phyloP scores from a whole-genome alignment of 345 rosid species.

The Hibiscus tridactylites region DNA sequence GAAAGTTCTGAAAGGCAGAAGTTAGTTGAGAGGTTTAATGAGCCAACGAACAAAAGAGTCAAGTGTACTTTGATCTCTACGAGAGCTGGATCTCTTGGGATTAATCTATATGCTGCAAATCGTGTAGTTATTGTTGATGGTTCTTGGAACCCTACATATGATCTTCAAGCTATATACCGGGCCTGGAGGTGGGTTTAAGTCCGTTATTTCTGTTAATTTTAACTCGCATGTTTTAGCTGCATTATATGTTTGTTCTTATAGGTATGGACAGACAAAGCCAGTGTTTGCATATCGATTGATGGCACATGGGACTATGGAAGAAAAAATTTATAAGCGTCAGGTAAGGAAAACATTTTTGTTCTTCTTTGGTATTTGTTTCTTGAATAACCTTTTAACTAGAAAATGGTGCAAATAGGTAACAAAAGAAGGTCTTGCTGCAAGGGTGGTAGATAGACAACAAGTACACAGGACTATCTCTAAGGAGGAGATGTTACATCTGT shows the following conservation, averaged over 20 bases:
- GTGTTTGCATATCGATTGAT: constrained; percentile 91
- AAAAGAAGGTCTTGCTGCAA: constrained; percentile 99
- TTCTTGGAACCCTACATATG: constrained; percentile 99
- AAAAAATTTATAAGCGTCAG: constrained; percentile 97
- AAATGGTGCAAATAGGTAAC: constrained; percentile 60
- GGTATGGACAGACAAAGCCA: constrained; percentile 98
- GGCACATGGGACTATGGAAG: constrained; percentile 99
- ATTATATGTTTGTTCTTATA: constrained; percentile 19
- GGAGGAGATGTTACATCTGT: constrained; percentile 98
- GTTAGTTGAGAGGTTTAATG: constrained; percentile 90
- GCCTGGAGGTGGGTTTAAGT: constrained; percentile 77
- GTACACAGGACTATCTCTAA: constrained; percentile 87
- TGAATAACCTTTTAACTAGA: constrained; percentile 10
- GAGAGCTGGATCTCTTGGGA: constrained; percentile 97
- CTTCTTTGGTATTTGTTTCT: constrained; percentile 9
- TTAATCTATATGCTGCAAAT: constrained; percentile 95
- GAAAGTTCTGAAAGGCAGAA: constrained; percentile 96
- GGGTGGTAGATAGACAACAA: constrained; percentile 99
- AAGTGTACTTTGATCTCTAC: constrained; percentile 95
- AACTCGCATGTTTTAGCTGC: constrained; percentile 2
- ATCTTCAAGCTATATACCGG: constrained; percentile 96
- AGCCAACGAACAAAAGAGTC: constrained; percentile 70
- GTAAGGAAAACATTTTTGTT: constrained; percentile 29
- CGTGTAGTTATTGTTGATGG: constrained; percentile 98
- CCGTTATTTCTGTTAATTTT: constrained; percentile 7